These are phyloP conservation scores for Batrachochytrium dendrobatidis DNA, from an alignment of 371 early-diverging fungal genomes.

Conservation along the genomic window DNA sequence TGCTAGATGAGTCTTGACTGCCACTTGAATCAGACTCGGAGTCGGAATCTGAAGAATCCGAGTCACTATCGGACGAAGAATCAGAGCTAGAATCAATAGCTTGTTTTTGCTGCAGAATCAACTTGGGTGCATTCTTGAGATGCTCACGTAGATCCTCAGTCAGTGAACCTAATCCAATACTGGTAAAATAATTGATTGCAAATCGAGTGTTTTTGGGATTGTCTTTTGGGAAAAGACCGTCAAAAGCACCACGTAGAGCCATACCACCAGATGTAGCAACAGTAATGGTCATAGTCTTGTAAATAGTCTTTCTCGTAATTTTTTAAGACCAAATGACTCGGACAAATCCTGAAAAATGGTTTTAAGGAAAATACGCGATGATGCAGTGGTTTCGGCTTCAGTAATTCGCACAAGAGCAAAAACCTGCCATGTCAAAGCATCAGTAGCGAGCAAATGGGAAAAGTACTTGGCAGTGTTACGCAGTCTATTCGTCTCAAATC, in stretches of 20 bases:
- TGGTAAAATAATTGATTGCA: constrained; percentile 96
- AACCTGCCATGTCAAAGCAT: constrained; percentile 81
- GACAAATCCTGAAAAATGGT: constrained; percentile 86
- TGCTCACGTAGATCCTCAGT: constrained; percentile 87
- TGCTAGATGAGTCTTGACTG: neutral
- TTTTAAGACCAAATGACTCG: constrained; percentile 75
- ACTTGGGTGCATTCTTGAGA: constrained; percentile 45
- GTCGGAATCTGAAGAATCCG: constrained; percentile 14
- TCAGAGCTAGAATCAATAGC: constrained; percentile 24
- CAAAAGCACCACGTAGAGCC: constrained; percentile 45
- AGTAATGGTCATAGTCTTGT: constrained; percentile 33
- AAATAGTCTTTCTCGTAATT: constrained; percentile 68
- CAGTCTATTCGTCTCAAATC: constrained; percentile 87
- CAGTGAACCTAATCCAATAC: constrained; percentile 85
- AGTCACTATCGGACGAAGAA: constrained; percentile 8
- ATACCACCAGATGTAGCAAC: constrained; percentile 24
- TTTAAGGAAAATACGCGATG: constrained; percentile 95
- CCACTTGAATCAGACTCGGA: constrained; percentile 5
- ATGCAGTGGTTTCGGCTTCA: constrained; percentile 88
- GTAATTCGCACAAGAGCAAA: constrained; percentile 72
- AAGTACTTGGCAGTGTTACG: constrained; percentile 90
- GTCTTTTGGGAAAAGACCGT: constrained; percentile 87
- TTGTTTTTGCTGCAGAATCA: constrained; percentile 40
- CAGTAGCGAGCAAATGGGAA: constrained; percentile 80
- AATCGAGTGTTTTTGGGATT: constrained; percentile 85